phyloP scores from a whole-genome alignment of 1,139 yeast species.

The Suhomyces maxii region DNA sequence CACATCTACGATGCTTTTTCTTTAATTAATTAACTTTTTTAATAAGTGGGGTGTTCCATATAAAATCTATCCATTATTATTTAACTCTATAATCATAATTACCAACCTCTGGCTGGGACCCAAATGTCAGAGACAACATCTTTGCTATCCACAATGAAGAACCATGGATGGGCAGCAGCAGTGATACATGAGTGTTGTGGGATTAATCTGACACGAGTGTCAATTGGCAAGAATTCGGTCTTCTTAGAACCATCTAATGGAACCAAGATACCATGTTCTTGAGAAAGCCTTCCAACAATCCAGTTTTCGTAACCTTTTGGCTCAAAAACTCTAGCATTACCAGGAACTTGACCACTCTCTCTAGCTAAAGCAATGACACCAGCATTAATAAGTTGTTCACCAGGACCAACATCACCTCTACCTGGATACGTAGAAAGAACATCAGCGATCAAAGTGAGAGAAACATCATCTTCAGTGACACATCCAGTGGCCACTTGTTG shows the following conservation, averaged over 20 bases:
- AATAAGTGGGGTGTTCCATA: neutral
- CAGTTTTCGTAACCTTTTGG: constrained; percentile 46
- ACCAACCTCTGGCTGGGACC: constrained; percentile 67
- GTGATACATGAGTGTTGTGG: constrained; percentile 81
- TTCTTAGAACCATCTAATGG: constrained; percentile 30
- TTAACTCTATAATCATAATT: constrained; percentile 1
- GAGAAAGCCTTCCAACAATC: constrained; percentile 59
- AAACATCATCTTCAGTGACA: constrained; percentile 46
- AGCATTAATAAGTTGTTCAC: constrained; percentile 68
- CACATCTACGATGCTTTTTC: no score
- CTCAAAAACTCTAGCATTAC: constrained; percentile 45
- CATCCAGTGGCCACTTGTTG: constrained; percentile 75
- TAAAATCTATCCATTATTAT: neutral
- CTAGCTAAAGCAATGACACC: constrained; percentile 72
- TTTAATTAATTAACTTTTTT: no score
- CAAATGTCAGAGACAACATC: constrained; percentile 62
- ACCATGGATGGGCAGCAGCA: constrained; percentile 63
- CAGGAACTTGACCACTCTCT: constrained; percentile 55
- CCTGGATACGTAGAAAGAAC: constrained; percentile 59
- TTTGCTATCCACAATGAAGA: constrained; percentile 51
- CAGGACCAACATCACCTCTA: constrained; percentile 48
- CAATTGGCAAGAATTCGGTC: constrained; percentile 45
- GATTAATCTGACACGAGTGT: constrained; percentile 54
- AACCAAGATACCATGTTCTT: constrained; percentile 62
- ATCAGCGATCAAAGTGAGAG: constrained; percentile 62